phyloP scores from a whole-genome alignment of 441 rosid species.

The Brassica hybrid region DNA sequence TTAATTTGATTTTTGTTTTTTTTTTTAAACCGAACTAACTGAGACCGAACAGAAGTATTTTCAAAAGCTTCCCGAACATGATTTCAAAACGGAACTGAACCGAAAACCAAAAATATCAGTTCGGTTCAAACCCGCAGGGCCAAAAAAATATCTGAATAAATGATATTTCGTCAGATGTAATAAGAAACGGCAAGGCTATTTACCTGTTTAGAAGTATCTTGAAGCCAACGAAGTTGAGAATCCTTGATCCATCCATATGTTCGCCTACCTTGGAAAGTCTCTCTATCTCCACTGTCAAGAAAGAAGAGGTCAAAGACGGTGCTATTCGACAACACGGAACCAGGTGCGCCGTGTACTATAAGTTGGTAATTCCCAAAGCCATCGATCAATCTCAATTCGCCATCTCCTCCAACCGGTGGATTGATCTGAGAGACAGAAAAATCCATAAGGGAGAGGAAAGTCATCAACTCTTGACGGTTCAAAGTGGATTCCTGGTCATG shows the following conservation, averaged over 20 bases:
- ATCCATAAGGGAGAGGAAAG: slow-evolving; percentile 82
- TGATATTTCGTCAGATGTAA: not conserved
- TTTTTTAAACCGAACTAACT: too few species aligned
- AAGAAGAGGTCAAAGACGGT: slow-evolving; percentile 79
- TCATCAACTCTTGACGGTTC: slow-evolving; percentile 80
- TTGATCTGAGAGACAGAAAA: slow-evolving; percentile 76
- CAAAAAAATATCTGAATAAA: not conserved
- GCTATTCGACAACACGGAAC: slow-evolving; percentile 70
- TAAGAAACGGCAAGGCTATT: not conserved
- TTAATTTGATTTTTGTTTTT: too few species aligned
- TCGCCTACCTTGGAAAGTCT: slow-evolving; percentile 59
- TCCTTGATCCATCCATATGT: slow-evolving; percentile 91
- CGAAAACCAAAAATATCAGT: too few species aligned
- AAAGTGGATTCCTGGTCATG: slow-evolving; percentile 94
- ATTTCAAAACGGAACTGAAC: too few species aligned
- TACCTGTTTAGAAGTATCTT: slow-evolving; percentile 63
- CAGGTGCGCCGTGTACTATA: slow-evolving; percentile 70
- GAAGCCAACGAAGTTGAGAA: slow-evolving; percentile 87
- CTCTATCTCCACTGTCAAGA: slow-evolving; percentile 90
- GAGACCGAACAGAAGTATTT: too few species aligned
- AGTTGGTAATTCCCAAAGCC: slow-evolving; percentile 84
- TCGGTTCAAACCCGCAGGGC: too few species aligned
- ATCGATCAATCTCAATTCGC: slow-evolving; percentile 48
- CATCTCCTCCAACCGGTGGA: slow-evolving; percentile 49
- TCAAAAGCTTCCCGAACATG: too few species aligned